Evolutionary conservation across 371 early-diverging fungal species (phyloP), one percentile per base, ranked within the genome.

Genomic region (Mortierella sp.): DNA sequence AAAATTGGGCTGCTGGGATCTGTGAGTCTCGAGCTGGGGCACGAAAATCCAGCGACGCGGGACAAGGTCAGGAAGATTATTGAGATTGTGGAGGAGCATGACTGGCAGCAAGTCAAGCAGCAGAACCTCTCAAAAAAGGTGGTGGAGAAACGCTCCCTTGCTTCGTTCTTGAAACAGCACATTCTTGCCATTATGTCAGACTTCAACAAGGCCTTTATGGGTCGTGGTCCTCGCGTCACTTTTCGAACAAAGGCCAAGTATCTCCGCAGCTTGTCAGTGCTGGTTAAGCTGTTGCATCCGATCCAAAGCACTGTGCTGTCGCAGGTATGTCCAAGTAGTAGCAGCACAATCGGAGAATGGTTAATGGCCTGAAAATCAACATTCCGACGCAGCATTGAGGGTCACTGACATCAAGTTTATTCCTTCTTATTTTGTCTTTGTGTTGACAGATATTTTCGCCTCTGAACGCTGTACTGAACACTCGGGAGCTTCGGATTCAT

Each of bases 131-230:
- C 64, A 11, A 68, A 58, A 4, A 67, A 55, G 16, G 40, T n/a
- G 22, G 34, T 40, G 10, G 77, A 76, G 64, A 45, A 43, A 44
- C 71, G 71, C 31, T 37, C 71, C 3, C 63, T 82, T 6, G 77
- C 82, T 7, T 45, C 47, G 24, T 82, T 82, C 47, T 31, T 82
- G 53, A 47, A 74, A 31, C 74, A 68, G 0, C 63, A 83, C 48
- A 65, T 79, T 41, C 69, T 83, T 10, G 84, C 76, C 14, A 79
- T 83, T 40, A 52, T 83, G 79, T 72, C 79, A 1, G 76, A 76
- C 9, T 50, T 83, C 14, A 79, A 79, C 63, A 75, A 64, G 48
- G 66, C 63, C 10, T 65, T 83, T 29, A 40, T 73, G n/a, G 79
- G 73, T 24, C 31, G 48, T 22, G 41, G 50, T 39, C 74, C 52